A percentile compares a stretch with the other conserved stretches of the same genome.
phyloP scores from a whole-genome alignment of 495 filamentous ascomycete genomes.

The Xylaria castorea region DNA sequence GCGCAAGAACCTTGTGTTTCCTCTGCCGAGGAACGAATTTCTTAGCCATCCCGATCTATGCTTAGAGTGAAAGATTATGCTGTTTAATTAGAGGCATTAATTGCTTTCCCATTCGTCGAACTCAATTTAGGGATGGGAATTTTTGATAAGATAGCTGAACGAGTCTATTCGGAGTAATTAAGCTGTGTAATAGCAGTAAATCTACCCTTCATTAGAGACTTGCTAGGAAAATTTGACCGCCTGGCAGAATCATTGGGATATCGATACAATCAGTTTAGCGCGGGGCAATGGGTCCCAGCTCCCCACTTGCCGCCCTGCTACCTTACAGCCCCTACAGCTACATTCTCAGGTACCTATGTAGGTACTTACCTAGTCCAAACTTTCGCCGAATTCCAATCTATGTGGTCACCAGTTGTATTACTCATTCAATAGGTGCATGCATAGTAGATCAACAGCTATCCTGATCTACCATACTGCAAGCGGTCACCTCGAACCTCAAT shows the following conservation, averaged over 20 bases:
- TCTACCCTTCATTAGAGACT: not conserved
- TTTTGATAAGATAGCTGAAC: not conserved
- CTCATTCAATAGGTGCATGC: not conserved
- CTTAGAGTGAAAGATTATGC: conserved; percentile 23
- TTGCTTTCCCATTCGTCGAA: not conserved
- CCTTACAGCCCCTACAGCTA: not conserved
- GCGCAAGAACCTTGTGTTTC: conserved; percentile 74
- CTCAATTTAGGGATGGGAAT: not conserved
- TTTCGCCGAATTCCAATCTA: not conserved
- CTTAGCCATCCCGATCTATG: conserved; percentile 62
- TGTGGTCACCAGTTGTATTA: not conserved
- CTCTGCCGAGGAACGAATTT: conserved; percentile 79
- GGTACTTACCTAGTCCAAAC: not conserved
- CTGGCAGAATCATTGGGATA: conserved; percentile 47
- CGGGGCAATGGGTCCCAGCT: conserved; percentile 23
- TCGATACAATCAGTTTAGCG: conserved; percentile 31
- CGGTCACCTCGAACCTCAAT: not conserved
- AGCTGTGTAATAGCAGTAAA: conserved; percentile 1
- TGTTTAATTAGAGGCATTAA: not conserved
- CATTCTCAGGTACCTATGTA: not conserved
- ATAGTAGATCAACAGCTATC: not conserved
- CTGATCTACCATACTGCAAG: not conserved
- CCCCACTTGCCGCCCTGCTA: not conserved
- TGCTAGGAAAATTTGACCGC: conserved; percentile 52
- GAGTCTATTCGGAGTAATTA: not conserved